Evolutionary conservation across 2,329 filamentous ascomycete species (phyloP), one percentile per base, ranked within the genome.

Genomic region (Dactylella cylindrospora): DNA sequence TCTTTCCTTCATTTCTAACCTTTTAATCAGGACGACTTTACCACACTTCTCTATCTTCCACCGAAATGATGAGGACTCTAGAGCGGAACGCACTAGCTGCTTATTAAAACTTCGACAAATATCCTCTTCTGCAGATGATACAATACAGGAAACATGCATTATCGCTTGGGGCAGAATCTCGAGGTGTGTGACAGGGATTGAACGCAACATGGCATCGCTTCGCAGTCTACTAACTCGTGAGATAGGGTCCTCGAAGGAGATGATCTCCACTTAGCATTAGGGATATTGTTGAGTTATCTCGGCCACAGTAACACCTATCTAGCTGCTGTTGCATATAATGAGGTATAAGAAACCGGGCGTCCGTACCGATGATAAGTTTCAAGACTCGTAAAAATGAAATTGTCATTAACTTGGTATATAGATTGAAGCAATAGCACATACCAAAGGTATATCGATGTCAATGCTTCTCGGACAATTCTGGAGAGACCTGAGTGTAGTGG

Each of bases 151-250:
- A 72, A 90, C 88, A 13, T 84, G 88, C 66, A 85, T 97, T 54
- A 77, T 93, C 73, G 86, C 88, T 10, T 90, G 91, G 81, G 86
- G 86, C n/a, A 85, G 89, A 70, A 78, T 95, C 41, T 91, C 88
- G 62, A 79, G 81, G 80, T 84, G 75, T 70, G 5, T n/a, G 33
- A 22, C 29, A 19, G 3, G 12, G 2, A 26, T 23, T 44, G 15
- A 12, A 28, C 7, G 8, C 46, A 35, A 60, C 39, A 19, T 2
- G 20, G n/a, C 10, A 9, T 39, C 15, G 19, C 4, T 36, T n/a
- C 13, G 9, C 28, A 31, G 28, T 13, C 13, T 23, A 46, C 23
- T 57, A 26, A 55, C 15, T 68, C 33, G 13, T n/a, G 1, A 7
- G 3, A 12, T 47, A 84, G 83, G 54, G 79, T 85, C 7, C 85